Conservation (phyloP, 495 filamentous ascomycete species). For the Emericellopsis terricola region DNA sequence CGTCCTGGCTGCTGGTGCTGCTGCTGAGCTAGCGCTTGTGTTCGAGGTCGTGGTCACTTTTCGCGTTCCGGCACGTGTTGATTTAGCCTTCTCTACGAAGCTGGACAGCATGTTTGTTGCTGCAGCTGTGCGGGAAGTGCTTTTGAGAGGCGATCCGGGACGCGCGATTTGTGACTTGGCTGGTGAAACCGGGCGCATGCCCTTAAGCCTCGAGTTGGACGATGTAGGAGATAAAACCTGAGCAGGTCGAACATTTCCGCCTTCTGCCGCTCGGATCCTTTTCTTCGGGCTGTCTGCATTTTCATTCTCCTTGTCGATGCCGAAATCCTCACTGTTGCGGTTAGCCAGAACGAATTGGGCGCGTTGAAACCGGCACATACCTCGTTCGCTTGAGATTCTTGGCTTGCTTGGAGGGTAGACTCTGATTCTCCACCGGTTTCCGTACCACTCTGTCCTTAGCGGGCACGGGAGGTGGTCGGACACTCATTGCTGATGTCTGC, state of each 20-base stretch:
- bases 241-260: slow-evolving; percentile 12
- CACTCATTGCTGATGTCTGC: slow-evolving; percentile 3
- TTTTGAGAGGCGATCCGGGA: slow-evolving; percentile 26
- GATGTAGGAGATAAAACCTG: slow-evolving; percentile 68
- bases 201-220: slow-evolving; percentile 53
- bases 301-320: slow-evolving; percentile 68
- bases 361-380: slow-evolving; percentile 2
- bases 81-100: slow-evolving; percentile 37
- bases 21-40: slow-evolving; percentile 11
- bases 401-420: too few relatives aligned
- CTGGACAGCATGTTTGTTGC: slow-evolving; percentile 31
- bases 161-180: slow-evolving; percentile 17
- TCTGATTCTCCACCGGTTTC: too few relatives aligned
- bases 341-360: slow-evolving; percentile 1
- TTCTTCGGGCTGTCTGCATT: slow-evolving; percentile 35
- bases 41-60: slow-evolving; percentile 29
- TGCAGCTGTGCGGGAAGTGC: slow-evolving; percentile 11
- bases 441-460: slow-evolving; percentile 19
- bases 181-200: slow-evolving; percentile 23
- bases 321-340: slow-evolving; percentile 41
- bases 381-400: too few relatives aligned
- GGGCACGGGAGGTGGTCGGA: slow-evolving; percentile 13
- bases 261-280: slow-evolving; percentile 11
- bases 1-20: slow-evolving; percentile 13
- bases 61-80: slow-evolving; percentile 24